Evolutionary conservation across 2,329 filamentous ascomycete species (phyloP).

Genomic region (Fusarium fujikuroi): DNA sequence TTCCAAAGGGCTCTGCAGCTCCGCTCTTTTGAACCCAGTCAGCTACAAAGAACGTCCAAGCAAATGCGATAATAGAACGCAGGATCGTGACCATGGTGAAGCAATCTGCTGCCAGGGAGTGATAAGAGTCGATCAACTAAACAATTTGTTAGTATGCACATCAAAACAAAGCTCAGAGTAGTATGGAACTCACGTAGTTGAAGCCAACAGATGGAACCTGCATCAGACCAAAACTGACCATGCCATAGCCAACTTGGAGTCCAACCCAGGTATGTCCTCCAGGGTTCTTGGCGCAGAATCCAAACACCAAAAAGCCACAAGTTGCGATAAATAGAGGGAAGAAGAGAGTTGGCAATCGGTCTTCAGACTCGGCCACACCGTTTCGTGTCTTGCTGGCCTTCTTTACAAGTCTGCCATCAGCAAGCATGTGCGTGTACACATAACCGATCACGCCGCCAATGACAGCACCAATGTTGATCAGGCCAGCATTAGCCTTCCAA

Average conservation of each 20-base stretch:
- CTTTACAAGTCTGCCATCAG: conserved; percentile 29
- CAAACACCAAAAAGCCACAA: conserved; percentile 50
- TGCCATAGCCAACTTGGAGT: conserved; percentile 48
- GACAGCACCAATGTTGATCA: conserved; percentile 50
- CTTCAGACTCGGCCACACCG: conserved; percentile 49
- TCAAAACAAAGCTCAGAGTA: rapidly evolving
- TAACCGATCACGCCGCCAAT: conserved; percentile 47
- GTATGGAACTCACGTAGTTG: conserved; percentile 49
- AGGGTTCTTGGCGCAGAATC: conserved; percentile 50
- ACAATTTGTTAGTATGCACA: neutral
- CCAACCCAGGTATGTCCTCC: conserved; percentile 49
- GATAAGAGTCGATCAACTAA: conserved; percentile 63
- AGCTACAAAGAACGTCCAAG: conserved; percentile 64
- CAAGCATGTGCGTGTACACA: conserved; percentile 41
- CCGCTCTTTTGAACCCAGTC: conserved; percentile 58
- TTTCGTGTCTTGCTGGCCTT: conserved; percentile 35
- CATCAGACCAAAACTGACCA: conserved; percentile 52
- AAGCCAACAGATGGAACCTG: conserved; percentile 54
- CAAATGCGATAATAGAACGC: conserved; percentile 61
- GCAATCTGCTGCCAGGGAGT: conserved; percentile 59
- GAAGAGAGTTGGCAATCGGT: conserved; percentile 47
- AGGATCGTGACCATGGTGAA: conserved; percentile 64
- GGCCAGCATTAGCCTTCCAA: conserved; percentile 48
- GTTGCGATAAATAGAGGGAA: conserved; percentile 47
- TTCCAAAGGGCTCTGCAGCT: conserved; percentile 60